Evolutionary conservation across 176 grass and related monocot genomes (phyloP).

Genomic region (Oryza australiensis): DNA sequence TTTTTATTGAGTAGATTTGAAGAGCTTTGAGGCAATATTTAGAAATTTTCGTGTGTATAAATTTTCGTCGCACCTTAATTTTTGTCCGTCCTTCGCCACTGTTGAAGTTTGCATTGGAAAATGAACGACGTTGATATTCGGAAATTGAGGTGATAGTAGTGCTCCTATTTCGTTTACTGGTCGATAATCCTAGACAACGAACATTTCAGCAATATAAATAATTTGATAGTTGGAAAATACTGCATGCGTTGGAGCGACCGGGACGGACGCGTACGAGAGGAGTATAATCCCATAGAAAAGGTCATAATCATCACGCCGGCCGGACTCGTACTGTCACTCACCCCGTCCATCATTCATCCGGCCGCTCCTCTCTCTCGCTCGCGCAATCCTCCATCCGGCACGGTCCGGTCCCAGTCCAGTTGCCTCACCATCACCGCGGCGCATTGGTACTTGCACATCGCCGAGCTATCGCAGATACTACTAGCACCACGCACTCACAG

Average conservation of each 20-base stretch:
- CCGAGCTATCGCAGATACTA: neutral
- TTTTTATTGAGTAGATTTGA: too few relatives aligned
- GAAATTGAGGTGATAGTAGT: too few relatives aligned
- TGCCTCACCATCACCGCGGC: neutral
- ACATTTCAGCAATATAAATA: too few relatives aligned
- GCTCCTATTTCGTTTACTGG: too few relatives aligned
- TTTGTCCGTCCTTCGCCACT: too few relatives aligned
- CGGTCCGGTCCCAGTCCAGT: neutral
- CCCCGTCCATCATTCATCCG: neutral
- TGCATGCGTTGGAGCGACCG: neutral
- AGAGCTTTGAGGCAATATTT: too few relatives aligned
- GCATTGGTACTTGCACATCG: slow-evolving; percentile 25
- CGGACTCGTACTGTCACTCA: slow-evolving; percentile 16
- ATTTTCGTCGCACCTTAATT: too few relatives aligned
- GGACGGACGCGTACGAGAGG: neutral
- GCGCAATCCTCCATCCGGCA: neutral
- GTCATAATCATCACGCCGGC: neutral
- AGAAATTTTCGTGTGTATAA: too few relatives aligned
- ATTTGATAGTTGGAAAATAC: too few relatives aligned
- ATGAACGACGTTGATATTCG: too few relatives aligned
- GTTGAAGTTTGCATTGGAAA: too few relatives aligned
- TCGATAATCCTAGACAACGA: too few relatives aligned
- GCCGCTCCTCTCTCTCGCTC: neutral
- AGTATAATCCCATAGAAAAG: slow-evolving; percentile 36
- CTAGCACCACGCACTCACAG: neutral